Percentiles rank a stretch among this genome's conserved stretches.
Conservation (phyloP, 805 yeast species). For the Yarrowia hollandica region DNA sequence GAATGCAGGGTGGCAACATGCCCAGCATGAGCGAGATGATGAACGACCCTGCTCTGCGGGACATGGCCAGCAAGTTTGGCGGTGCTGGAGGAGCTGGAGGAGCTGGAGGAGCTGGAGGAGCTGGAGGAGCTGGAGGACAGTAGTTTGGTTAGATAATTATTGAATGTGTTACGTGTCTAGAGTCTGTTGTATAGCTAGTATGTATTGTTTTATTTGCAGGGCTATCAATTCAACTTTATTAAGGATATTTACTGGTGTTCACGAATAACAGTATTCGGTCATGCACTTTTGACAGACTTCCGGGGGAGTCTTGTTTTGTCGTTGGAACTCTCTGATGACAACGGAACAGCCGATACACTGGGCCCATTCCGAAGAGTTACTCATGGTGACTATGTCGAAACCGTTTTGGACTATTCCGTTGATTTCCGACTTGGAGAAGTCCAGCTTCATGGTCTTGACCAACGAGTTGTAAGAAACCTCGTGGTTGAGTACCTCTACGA, state of each 20-base stretch:
- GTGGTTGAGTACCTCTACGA: neutral
- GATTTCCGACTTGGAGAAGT: neutral
- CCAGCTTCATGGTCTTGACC: neutral
- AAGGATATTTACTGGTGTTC: no score
- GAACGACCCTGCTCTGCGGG: conserved; percentile 76
- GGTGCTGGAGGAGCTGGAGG: conserved; percentile 45
- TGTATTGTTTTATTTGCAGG: no score
- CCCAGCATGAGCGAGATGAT: conserved; percentile 69
- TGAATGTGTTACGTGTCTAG: no score
- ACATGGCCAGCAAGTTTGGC: conserved; percentile 70
- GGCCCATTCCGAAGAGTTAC: neutral
- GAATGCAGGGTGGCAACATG: conserved; percentile 54
- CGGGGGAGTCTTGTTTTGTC: neutral
- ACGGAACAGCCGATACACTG: neutral
- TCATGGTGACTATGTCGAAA: neutral
- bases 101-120: conserved; percentile 32
- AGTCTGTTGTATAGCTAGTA: neutral
- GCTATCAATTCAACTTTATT: no score
- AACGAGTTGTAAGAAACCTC: neutral
- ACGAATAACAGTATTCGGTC: neutral
- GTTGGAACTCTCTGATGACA: neutral
- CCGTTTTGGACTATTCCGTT: neutral
- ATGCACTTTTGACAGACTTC: neutral
- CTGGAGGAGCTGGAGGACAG: no score
- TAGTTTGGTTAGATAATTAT: no score